Base-by-base conservation (phyloP, 192 early-diverging fungal genomes). In the Entomortierella parvispora region DNA sequence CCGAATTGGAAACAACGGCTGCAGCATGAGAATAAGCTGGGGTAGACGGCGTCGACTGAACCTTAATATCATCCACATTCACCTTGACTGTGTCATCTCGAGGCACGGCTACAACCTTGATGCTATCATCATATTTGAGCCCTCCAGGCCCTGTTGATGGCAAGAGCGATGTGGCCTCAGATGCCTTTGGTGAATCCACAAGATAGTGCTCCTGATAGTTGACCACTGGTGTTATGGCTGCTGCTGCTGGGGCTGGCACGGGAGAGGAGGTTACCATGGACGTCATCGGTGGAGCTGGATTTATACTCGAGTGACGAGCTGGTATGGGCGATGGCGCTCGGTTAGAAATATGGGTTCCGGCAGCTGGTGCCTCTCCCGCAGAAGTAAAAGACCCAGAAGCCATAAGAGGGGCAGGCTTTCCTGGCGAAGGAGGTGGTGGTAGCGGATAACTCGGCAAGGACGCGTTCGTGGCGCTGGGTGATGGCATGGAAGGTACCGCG, bases 21-120 rank as follows among this genome's bases (percentile, higher is more conserved):
- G 31, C 45, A 8, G n/a, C 25, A 2, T 11, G 29, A 20, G 34
- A 26, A 3, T 44, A 2, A 8, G 62, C 54, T 33, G 69, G 54
- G 1, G 62, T 63, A 0, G 62, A 50, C 8, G 61, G 45, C 3
- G 54, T 51, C 4, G 61, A 49, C 0, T 59, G 69, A 2, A 58
- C 14, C 5, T 71, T 71, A 43, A 71, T 71, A 51, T 71, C 69
- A 17, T 71, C 69, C 45, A 71, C 51, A 43, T 62, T 58, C 3
- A 71, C 69, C 54, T 71, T 71, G 61, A 71, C 58, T 1, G 60
- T 51, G 2, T 71, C 69, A 20, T 71, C 61, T n/a, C 43, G 11
- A 28, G 59, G 44, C 12, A 62, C 42, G 9, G 60, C 11, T 6
- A 44, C 37, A 12, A 40, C 46, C 26, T 53, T 62, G 59, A 47